A percentile compares a stretch with the other conserved stretches of the same genome.
Evolutionary conservation across 2,329 filamentous ascomycete species (phyloP).

Genomic region (Aureobasidium sp.): DNA sequence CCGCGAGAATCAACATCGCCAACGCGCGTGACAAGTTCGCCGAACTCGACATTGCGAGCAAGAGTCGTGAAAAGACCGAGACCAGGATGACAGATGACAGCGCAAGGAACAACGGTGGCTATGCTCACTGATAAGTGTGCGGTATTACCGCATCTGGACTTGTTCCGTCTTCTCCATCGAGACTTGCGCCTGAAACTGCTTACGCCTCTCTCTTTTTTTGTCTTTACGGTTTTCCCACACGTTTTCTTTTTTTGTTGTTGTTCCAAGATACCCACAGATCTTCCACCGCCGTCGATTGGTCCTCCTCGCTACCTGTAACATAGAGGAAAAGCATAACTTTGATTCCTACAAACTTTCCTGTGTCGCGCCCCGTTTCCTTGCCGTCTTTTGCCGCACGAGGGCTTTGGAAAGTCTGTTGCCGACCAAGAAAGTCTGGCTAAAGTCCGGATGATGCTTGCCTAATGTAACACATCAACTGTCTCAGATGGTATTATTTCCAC

Average conservation of each 20-base stretch:
- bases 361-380: neutral
- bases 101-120: neutral
- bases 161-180: neutral
- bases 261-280: constrained; percentile 14
- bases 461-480: neutral
- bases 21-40: constrained; percentile 76
- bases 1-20: constrained; percentile 81
- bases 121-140: neutral
- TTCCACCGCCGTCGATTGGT: neutral
- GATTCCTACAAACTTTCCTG: neutral
- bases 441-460: neutral
- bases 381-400: neutral
- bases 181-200: neutral
- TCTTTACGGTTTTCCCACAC: too few species aligned
- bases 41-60: constrained; percentile 45
- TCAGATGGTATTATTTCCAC: too few species aligned
- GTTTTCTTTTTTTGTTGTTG: neutral
- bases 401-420: neutral
- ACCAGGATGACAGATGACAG: neutral
- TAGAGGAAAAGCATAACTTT: constrained; percentile 8
- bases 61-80: constrained; percentile 9
- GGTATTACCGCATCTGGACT: neutral
- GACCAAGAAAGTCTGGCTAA: constrained; percentile 9
- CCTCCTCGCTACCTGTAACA: constrained; percentile 13
- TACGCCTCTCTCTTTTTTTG: neutral